Evolutionary conservation across 2,329 filamentous ascomycete genomes (phyloP), one percentile per base, ranked within the genome.

Genomic region (Hypocrella siamensis): DNA sequence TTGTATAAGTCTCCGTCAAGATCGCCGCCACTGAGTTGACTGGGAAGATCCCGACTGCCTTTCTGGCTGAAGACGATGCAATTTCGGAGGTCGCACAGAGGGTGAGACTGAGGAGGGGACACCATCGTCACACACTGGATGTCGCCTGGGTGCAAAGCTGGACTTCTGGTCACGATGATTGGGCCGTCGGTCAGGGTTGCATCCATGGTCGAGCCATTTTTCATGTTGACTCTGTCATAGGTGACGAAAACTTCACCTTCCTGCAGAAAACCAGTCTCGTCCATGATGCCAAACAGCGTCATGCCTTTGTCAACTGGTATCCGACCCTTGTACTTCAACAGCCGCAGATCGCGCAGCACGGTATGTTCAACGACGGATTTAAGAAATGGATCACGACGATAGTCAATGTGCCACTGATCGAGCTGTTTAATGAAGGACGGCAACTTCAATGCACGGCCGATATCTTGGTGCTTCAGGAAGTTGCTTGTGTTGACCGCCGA

Each of bases 1-100:
- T 84, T 79, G 51, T 80, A 93, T 0, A 82, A 56, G 47, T 93
- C 85, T 0, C 84, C 84, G 40, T 90, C 83, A 0, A 93, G 63
- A 48, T 93, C 84, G 0, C 84, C 84, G 2, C 84, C 84, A 32
- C 78, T 79, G 0, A 93, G 60, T 49, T 78, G 68, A 38, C 80
- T 88, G 0, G 83, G 82, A 0, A 93, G 57, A 45, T 92, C 84
- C 12, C 84, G 70, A 0, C 42, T 17, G 0, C 85, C 84, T 26
- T 68, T 61, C 35, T 75, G 70, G 36, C 77, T 85, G 46, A 93
- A 93, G 1, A 80, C 71, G 12, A 93, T 65, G 37, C 82, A 86
- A 44, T 92, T 93, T 2, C 61, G 57, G 2, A 86, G 60, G 0
- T 60, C 46, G 2, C 56, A 54, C 1, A 92, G 60, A 0, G 79